Conservation (phyloP, 169 alveolate species). For the Plasmodium billcollinsi region DNA sequence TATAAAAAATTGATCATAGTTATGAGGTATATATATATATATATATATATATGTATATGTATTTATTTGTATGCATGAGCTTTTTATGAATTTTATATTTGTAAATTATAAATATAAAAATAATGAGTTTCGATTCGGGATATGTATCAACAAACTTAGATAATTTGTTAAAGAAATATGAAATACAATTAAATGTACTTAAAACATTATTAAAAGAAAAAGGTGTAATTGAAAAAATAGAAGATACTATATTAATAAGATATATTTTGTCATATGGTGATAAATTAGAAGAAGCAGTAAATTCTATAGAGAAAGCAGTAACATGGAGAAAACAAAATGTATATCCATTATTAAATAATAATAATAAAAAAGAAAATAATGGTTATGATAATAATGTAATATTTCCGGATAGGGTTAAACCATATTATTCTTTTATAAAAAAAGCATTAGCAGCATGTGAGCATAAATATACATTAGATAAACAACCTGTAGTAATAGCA, state of each 20-base stretch:
- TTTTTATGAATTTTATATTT: too few relatives aligned
- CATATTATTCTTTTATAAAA: conserved; percentile 58
- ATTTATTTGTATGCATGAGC: background rate
- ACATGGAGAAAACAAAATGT: conserved; percentile 42
- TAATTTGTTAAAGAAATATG: conserved; percentile 23
- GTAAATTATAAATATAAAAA: background rate
- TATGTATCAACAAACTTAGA: conserved; percentile 17
- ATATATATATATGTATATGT: background rate
- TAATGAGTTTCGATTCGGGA: conserved; percentile 25
- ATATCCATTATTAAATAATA: conserved; percentile 49
- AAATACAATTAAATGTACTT: conserved; percentile 27
- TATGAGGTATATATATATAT: background rate
- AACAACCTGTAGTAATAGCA: conserved; percentile 69
- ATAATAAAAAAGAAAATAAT: conserved; percentile 14
- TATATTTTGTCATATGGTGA: conserved; percentile 68
- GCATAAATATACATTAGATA: conserved; percentile 45
- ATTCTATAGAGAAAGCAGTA: conserved; percentile 47
- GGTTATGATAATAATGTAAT: conserved; percentile 15
- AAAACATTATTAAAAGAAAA: conserved; percentile 36
- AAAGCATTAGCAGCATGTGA: conserved; percentile 72
- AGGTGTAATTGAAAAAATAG: conserved; percentile 39
- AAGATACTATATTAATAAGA: conserved; percentile 46
- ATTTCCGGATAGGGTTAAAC: conserved; percentile 49
- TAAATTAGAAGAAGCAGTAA: conserved; percentile 53
- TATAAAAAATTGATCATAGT: too few relatives aligned